A percentile compares a stretch with the other conserved stretches of the same genome.
Conservation (phyloP, 1,139 yeast species). For the Hemisphaericaspora subhashii region DNA sequence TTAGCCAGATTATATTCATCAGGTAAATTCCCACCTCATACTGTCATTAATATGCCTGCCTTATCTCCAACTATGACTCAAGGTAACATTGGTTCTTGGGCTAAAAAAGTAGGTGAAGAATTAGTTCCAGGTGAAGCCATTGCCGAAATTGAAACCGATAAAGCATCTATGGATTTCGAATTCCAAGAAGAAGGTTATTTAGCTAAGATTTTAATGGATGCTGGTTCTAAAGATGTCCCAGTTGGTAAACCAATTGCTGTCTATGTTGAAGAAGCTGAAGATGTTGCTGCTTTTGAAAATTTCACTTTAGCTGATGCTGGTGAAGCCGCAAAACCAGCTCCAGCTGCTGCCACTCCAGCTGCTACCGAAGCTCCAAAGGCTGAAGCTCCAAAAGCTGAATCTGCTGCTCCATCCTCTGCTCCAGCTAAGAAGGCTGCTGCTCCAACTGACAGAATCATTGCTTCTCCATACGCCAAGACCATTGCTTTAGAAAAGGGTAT, state of each 20-base stretch:
- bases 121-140: slow-evolving; percentile 89
- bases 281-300: slow-evolving; percentile 82
- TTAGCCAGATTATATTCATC: slow-evolving; percentile 45
- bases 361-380: slow-evolving; percentile 24
- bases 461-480: slow-evolving; percentile 93
- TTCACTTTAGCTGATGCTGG: slow-evolving; percentile 87
- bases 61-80: slow-evolving; percentile 98
- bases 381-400: slow-evolving; percentile 20
- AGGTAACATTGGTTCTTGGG: slow-evolving; percentile 89
- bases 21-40: slow-evolving; percentile 61
- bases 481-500: slow-evolving; percentile 93
- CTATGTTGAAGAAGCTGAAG: slow-evolving; percentile 82
- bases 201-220: slow-evolving; percentile 85
- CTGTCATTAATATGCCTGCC: slow-evolving; percentile 85
- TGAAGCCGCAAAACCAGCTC: slow-evolving; percentile 39
- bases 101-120: slow-evolving; percentile 83
- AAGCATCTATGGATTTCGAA: slow-evolving; percentile 98
- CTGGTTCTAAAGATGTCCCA: slow-evolving; percentile 86
- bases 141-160: slow-evolving; percentile 97
- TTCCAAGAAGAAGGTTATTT: slow-evolving; percentile 97
- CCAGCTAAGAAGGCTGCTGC: slow-evolving; percentile 27
- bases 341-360: slow-evolving; percentile 35
- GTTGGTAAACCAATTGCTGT: slow-evolving; percentile 97
- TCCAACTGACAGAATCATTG: slow-evolving; percentile 70
- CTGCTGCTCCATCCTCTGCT: slow-evolving; percentile 32